Conservation (phyloP, 78 protist genomes). For the Corallochytrium limacisporum region DNA sequence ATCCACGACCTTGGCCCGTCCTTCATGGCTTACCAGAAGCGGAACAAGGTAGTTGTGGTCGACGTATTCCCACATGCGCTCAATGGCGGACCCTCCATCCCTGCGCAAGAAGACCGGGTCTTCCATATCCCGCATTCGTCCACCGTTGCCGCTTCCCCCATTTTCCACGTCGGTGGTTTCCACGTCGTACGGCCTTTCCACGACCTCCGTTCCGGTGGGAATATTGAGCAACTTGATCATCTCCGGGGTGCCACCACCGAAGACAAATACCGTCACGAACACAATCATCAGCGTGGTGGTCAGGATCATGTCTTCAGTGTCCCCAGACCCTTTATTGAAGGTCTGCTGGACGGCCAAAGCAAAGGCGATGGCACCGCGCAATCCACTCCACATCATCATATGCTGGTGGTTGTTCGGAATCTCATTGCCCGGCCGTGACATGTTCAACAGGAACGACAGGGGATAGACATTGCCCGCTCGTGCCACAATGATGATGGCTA, state of each 20-base stretch:
- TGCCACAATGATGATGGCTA: not conserved
- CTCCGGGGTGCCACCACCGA: slow-evolving; percentile 41
- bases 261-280: slow-evolving; percentile 29
- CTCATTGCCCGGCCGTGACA: not conserved
- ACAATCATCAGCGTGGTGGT: slow-evolving; percentile 54
- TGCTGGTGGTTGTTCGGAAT: not conserved
- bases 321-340: not conserved
- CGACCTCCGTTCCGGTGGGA: no score
- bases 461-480: not conserved
- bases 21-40: no score
- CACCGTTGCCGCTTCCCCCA: no score
- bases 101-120: no score
- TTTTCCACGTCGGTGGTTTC: no score
- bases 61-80: no score
- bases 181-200: no score
- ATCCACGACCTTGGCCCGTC: no score
- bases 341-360: slow-evolving; percentile 40
- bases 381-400: slow-evolving; percentile 53
- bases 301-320: slow-evolving; percentile 11
- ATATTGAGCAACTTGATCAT: slow-evolving; percentile 10
- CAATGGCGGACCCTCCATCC: no score
- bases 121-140: no score
- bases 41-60: no score
- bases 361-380: slow-evolving; percentile 84
- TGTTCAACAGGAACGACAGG: not conserved